Evolutionary conservation across 2,329 filamentous ascomycete genomes (phyloP).

Genomic region (Cryoendolithus antarcticus): DNA sequence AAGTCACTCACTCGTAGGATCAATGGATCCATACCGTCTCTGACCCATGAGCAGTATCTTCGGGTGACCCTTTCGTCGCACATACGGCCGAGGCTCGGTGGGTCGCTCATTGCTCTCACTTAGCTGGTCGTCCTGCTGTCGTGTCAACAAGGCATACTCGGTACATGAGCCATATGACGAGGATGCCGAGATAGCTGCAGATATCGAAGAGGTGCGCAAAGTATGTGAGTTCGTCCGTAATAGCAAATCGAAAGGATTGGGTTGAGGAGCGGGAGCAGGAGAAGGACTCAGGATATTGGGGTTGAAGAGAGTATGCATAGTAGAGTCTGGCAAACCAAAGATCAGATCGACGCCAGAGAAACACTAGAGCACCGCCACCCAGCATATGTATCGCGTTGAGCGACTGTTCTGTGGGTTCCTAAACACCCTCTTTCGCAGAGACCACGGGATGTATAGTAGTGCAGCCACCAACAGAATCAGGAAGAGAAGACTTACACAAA

Average conservation of each 20-base stretch:
- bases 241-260: conserved; percentile 19
- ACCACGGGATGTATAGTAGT: too few relatives aligned
- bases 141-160: conserved; percentile 20
- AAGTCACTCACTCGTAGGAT: conserved; percentile 8
- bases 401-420: too few relatives aligned
- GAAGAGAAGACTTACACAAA: too few relatives aligned
- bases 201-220: conserved; percentile 7
- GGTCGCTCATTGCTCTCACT: neutral
- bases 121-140: conserved; percentile 15
- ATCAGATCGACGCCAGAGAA: too few relatives aligned
- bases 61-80: conserved; percentile 36
- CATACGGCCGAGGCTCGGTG: conserved; percentile 3
- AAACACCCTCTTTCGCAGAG: too few relatives aligned
- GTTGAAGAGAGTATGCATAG: conserved; percentile 23
- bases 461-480: too few relatives aligned
- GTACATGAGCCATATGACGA: conserved; percentile 13
- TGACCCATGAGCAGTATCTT: conserved; percentile 89
- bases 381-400: too few relatives aligned
- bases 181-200: conserved; percentile 13
- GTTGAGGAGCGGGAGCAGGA: conserved; percentile 13
- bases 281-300: conserved; percentile 21
- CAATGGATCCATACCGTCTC: conserved; percentile 52
- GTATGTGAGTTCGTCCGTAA: conserved; percentile 7
- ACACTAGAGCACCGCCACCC: too few relatives aligned
- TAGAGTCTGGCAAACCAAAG: conserved; percentile 4